A percentile compares a stretch with the other conserved stretches of the same genome.
Conservation (phyloP, 345 rosid species). For the Iberis pinnata region DNA sequence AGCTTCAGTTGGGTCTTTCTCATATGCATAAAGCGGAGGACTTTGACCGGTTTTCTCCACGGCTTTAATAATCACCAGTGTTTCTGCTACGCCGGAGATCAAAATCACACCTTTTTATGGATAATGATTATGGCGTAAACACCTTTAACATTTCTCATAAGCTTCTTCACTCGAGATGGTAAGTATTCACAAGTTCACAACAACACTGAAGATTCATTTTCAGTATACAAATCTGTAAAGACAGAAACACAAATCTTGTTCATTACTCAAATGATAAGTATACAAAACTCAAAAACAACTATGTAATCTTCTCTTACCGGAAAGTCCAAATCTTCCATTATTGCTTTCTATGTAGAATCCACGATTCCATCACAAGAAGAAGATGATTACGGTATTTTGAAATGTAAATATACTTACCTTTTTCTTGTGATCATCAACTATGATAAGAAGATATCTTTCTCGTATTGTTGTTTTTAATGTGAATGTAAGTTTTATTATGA, state of each 20-base stretch:
- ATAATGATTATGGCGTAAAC: slow-evolving; percentile 20
- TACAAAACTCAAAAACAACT: neutral
- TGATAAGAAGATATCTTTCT: neutral
- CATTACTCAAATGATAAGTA: neutral
- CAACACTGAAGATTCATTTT: neutral
- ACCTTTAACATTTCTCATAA: slow-evolving; percentile 7
- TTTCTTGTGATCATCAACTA: neutral
- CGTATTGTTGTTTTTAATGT: no score
- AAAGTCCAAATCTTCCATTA: slow-evolving; percentile 17
- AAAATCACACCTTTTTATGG: slow-evolving; percentile 14
- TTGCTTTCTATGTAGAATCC: neutral
- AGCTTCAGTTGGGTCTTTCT: slow-evolving; percentile 21
- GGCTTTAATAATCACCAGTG: slow-evolving; percentile 9
- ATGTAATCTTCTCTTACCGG: neutral
- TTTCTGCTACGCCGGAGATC: slow-evolving; percentile 15
- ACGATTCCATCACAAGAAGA: neutral
- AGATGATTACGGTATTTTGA: neutral
- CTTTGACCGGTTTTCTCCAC: slow-evolving; percentile 4
- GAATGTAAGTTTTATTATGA: no score
- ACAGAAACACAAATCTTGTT: neutral
- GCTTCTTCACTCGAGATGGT: slow-evolving; percentile 6
- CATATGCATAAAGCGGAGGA: slow-evolving; percentile 21
- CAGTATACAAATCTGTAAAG: slow-evolving; percentile 12
- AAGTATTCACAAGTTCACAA: slow-evolving; percentile 5
- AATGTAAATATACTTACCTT: neutral